Conservation (phyloP, 2,329 filamentous ascomycete genomes). For the Berkeleyomyces rouxiae region DNA sequence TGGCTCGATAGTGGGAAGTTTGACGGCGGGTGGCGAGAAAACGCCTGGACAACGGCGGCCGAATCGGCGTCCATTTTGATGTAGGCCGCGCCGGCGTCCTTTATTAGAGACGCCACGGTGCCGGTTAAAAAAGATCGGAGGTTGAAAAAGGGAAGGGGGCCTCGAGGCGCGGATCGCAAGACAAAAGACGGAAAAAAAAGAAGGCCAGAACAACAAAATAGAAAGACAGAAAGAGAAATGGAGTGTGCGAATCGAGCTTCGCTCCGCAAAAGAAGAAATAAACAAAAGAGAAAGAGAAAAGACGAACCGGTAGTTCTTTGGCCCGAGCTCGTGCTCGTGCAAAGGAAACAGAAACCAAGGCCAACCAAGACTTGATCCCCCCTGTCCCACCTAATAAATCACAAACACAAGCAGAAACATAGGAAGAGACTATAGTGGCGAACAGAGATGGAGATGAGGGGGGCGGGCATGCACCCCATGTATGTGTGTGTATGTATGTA, state of each 20-base stretch:
- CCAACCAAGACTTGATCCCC: background rate
- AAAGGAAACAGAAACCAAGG: background rate
- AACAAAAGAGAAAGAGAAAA: background rate
- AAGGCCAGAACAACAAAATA: background rate
- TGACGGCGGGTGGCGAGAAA: background rate
- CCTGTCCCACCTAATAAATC: background rate
- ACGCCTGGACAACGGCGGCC: background rate
- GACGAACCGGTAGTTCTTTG: background rate
- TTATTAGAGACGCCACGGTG: constrained; percentile 1
- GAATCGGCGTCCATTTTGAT: constrained; percentile 7
- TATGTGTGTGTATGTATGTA: background rate
- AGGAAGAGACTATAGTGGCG: background rate
- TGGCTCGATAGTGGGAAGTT: background rate
- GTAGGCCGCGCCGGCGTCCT: background rate
- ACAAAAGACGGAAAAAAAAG: background rate
- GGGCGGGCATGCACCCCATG: background rate
- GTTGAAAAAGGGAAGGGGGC: background rate
- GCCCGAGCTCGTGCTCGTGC: background rate
- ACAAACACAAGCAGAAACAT: background rate
- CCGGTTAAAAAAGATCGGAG: background rate
- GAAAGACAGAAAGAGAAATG: background rate
- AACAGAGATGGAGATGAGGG: background rate
- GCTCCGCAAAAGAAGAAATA: background rate
- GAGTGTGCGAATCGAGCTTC: background rate
- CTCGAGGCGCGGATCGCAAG: background rate